Percentiles rank a stretch among this genome's conserved stretches.
Conservation (phyloP, 495 filamentous ascomycete genomes). For the Niebla homalea region DNA sequence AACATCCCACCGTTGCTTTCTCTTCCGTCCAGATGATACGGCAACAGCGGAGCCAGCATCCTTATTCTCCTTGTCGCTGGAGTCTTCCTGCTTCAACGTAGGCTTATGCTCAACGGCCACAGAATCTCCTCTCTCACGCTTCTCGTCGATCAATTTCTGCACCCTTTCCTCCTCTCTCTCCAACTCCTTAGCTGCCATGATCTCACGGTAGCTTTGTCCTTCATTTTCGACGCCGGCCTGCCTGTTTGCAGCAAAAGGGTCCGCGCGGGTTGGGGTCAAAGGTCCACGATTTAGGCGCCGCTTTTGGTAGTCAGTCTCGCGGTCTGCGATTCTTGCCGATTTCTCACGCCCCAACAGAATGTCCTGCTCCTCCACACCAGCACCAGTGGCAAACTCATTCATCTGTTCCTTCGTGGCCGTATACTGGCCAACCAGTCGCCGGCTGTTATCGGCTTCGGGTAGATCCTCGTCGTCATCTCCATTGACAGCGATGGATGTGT, state of each 20-base stretch:
- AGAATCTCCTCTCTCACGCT: slow-evolving; percentile 50
- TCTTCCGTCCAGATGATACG: slow-evolving; percentile 53
- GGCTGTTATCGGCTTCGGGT: slow-evolving; percentile 56
- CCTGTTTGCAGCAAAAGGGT: slow-evolving; percentile 69
- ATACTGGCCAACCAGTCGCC: slow-evolving; percentile 88
- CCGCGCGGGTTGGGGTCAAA: slow-evolving; percentile 76
- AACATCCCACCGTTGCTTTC: slow-evolving; percentile 92
- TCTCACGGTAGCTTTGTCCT: slow-evolving; percentile 72
- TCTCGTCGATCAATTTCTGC: slow-evolving; percentile 63
- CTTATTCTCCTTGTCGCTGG: slow-evolving; percentile 53
- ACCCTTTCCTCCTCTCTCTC: slow-evolving; percentile 93
- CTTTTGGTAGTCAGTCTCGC: slow-evolving; percentile 97
- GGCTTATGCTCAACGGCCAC: slow-evolving; percentile 48
- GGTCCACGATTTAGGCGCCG: slow-evolving; percentile 70
- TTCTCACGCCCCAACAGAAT: slow-evolving; percentile 78
- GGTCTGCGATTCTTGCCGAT: slow-evolving; percentile 73
- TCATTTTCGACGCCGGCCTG: slow-evolving; percentile 53
- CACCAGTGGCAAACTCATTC: slow-evolving; percentile 81
- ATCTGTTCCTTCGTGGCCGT: slow-evolving; percentile 84
- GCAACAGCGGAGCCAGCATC: slow-evolving; percentile 56
- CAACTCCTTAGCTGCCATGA: slow-evolving; percentile 83
- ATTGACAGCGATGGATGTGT: slow-evolving; percentile 70
- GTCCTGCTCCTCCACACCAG: slow-evolving; percentile 83
- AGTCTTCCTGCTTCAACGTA: slow-evolving; percentile 53
- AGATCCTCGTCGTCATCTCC: slow-evolving; percentile 71